These are phyloP conservation scores for Globisporangium uncinulatum DNA, from an alignment of 352 stramenopile genomes.

Conservation along the genomic window DNA sequence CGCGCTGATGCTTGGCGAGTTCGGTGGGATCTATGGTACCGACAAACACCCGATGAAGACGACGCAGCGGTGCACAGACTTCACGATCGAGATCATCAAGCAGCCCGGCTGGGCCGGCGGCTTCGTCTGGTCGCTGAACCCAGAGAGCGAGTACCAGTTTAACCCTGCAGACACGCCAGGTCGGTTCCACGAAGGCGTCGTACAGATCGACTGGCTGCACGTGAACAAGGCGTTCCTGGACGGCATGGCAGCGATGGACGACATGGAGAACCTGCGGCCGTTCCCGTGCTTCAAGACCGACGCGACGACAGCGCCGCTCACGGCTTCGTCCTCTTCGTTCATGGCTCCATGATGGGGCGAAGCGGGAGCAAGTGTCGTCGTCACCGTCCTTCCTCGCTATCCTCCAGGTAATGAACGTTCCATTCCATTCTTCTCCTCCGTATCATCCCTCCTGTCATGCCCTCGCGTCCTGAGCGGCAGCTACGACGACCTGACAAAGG, in stretches of 20 bases:
- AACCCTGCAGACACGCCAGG: conserved; percentile 26
- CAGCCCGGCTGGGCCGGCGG: conserved; percentile 26
- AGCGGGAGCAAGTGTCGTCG: neutral
- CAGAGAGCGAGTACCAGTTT: conserved; percentile 34
- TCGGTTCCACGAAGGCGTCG: conserved; percentile 19
- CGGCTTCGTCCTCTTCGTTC: neutral
- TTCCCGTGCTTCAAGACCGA: conserved; percentile 29
- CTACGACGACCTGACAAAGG: neutral
- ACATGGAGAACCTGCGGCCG: conserved; percentile 20
- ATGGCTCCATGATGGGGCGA: neutral
- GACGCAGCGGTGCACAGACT: conserved; percentile 25
- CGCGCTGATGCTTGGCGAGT: conserved; percentile 27
- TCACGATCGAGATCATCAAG: conserved; percentile 25
- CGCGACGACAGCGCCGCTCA: neutral
- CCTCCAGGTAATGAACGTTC: no score
- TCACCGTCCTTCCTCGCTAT: neutral
- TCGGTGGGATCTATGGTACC: conserved; percentile 25
- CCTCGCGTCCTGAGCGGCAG: neutral
- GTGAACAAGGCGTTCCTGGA: conserved; percentile 21
- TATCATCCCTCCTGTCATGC: neutral
- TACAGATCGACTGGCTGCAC: conserved; percentile 19
- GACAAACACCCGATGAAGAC: conserved; percentile 26
- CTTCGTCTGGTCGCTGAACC: conserved; percentile 33
- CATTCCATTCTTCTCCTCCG: neutral
- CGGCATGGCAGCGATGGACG: conserved; percentile 24